Evolutionary conservation across 2,329 filamentous ascomycete species (phyloP).

Genomic region (Clarireedia monteithiana): DNA sequence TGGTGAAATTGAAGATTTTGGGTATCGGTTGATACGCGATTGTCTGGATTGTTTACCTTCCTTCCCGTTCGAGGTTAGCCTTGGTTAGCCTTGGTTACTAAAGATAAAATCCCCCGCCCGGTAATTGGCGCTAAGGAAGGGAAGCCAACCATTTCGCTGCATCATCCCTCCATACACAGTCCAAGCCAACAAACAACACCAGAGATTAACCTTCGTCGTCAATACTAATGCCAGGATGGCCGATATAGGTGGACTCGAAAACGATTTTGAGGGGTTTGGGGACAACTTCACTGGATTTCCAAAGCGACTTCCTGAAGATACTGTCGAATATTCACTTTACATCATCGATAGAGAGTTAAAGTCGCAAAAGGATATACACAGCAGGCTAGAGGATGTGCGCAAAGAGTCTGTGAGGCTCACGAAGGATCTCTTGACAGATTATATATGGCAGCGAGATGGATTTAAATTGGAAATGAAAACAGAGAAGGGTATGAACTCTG

Average conservation of each 20-base stretch:
- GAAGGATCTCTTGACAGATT: conserved; percentile 63
- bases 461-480: conserved; percentile 58
- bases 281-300: conserved; percentile 52
- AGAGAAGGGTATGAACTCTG: conserved; percentile 40
- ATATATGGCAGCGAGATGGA: conserved; percentile 89
- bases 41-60: conserved; percentile 19
- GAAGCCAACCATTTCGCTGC: neutral
- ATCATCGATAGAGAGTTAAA: conserved; percentile 52
- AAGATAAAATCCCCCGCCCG: neutral
- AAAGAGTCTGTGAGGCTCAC: conserved; percentile 58
- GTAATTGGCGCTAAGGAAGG: neutral
- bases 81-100: neutral
- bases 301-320: conserved; percentile 69
- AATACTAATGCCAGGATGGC: neutral
- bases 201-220: neutral
- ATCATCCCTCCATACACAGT: neutral
- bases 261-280: conserved; percentile 58
- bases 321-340: conserved; percentile 77
- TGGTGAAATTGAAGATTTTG: conserved; percentile 1
- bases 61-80: conserved; percentile 12
- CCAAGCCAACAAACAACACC: neutral
- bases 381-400: conserved; percentile 63
- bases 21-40: conserved; percentile 18
- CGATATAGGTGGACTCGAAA: conserved; percentile 34
- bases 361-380: conserved; percentile 46